Conservation (phyloP, 768 basidiomycete species). For the Tricholoma sp. region DNA sequence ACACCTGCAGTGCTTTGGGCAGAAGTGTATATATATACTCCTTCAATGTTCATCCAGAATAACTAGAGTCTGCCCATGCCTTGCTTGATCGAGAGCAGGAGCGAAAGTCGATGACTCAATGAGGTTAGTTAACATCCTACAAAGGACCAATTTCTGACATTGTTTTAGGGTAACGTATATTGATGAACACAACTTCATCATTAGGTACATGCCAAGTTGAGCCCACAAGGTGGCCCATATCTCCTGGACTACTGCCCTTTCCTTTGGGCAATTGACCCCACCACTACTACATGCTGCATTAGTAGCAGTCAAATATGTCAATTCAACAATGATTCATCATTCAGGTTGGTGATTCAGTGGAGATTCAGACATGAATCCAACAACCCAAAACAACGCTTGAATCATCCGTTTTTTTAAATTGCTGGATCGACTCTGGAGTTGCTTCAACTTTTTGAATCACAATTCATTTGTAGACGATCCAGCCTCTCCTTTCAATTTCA, state of each 20-base stretch:
- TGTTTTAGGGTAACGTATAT: neutral
- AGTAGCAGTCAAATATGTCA: no score
- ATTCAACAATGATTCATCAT: no score
- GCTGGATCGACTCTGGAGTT: no score
- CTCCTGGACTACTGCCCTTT: neutral
- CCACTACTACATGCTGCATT: neutral
- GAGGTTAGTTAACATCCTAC: conserved; percentile 1
- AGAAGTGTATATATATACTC: no score
- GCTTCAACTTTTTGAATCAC: no score
- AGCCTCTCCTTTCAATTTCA: no score
- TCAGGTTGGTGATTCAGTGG: no score
- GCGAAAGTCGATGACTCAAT: neutral
- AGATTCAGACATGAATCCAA: no score
- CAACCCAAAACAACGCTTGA: no score
- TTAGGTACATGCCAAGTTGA: neutral
- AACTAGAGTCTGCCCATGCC: neutral
- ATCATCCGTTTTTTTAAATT: no score
- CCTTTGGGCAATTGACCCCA: neutral
- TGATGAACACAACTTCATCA: neutral
- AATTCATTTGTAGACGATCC: no score
- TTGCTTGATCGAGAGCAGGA: neutral
- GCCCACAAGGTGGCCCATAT: neutral
- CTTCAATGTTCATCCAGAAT: neutral
- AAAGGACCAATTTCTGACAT: neutral
- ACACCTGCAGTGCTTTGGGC: neutral